A percentile compares a stretch with the other conserved stretches of the same genome.
Evolutionary conservation across 768 basidiomycete genomes (phyloP).

Genomic region (Tricholoma sp.): DNA sequence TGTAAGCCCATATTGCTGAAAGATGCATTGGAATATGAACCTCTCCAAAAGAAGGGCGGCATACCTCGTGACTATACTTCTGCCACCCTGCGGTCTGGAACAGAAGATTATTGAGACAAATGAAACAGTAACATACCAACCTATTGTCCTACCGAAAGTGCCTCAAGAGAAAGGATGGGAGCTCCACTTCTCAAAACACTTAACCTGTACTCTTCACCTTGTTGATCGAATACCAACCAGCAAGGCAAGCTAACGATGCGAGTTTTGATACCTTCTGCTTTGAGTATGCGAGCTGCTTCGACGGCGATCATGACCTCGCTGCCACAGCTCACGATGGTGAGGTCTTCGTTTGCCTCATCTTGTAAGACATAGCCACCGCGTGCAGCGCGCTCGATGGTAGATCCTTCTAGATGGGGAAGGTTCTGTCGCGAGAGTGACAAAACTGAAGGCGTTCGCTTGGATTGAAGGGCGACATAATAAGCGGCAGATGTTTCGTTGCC

Average conservation of each 20-base stretch:
- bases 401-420: conserved; percentile 87
- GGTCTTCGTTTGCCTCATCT: conserved; percentile 73
- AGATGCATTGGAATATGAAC: conserved; percentile 8
- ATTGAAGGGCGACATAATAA: conserved; percentile 74
- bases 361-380: conserved; percentile 89
- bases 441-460: conserved; percentile 76
- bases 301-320: conserved; percentile 86
- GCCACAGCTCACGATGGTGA: conserved; percentile 87
- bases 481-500: conserved; percentile 97
- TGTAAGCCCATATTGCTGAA: conserved; percentile 64
- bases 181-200: conserved; percentile 85
- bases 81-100: conserved; percentile 74
- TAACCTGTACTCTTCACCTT: conserved; percentile 73
- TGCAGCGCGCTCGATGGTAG: conserved; percentile 75
- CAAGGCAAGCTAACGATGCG: conserved; percentile 87
- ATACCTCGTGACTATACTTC: conserved; percentile 81
- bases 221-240: conserved; percentile 83
- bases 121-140: not conserved
- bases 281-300: conserved; percentile 80
- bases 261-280: conserved; percentile 70
- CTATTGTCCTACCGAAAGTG: conserved; percentile 41
- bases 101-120: conserved; percentile 9
- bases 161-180: conserved; percentile 87
- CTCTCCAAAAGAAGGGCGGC: not conserved
- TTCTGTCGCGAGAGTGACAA: conserved; percentile 84